phyloP scores from a whole-genome alignment of 768 basidiomycete species.

The Rhizopogon vulgaris region DNA sequence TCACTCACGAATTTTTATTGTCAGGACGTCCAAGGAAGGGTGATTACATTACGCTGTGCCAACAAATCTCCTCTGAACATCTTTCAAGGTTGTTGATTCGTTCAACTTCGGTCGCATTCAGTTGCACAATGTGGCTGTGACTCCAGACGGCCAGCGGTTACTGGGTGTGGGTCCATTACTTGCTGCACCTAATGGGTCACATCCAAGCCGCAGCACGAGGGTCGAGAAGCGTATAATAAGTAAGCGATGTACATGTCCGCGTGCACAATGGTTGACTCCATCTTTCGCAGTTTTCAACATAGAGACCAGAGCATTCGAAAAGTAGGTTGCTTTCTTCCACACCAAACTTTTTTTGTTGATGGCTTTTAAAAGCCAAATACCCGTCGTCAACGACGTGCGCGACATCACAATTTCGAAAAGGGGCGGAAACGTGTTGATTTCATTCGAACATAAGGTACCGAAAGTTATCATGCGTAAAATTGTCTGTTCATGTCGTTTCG shows the following conservation, averaged over 20 bases:
- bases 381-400: constrained; percentile 49
- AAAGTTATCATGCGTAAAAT: not conserved
- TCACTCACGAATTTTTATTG: constrained; percentile 10
- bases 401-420: constrained; percentile 43
- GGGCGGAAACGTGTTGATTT: constrained; percentile 40
- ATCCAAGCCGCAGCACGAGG: constrained; percentile 42
- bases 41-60: constrained; percentile 4
- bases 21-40: constrained; percentile 41
- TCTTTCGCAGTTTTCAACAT: constrained; percentile 40
- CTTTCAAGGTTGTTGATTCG: constrained; percentile 29
- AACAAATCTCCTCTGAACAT: not conserved
- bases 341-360: constrained; percentile 7
- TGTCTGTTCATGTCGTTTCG: not conserved
- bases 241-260: constrained; percentile 14
- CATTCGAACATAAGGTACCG: constrained; percentile 37
- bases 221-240: constrained; percentile 51
- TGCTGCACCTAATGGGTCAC: constrained; percentile 34
- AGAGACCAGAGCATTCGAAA: constrained; percentile 35
- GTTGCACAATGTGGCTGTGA: constrained; percentile 45
- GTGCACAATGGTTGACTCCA: constrained; percentile 2
- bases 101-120: constrained; percentile 40
- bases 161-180: constrained; percentile 45
- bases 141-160: constrained; percentile 39
- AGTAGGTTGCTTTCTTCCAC: constrained; percentile 23
- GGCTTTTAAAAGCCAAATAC: constrained; percentile 37